Evolutionary conservation across 345 rosid species (phyloP).

Genomic region (Syzygium grande): DNA sequence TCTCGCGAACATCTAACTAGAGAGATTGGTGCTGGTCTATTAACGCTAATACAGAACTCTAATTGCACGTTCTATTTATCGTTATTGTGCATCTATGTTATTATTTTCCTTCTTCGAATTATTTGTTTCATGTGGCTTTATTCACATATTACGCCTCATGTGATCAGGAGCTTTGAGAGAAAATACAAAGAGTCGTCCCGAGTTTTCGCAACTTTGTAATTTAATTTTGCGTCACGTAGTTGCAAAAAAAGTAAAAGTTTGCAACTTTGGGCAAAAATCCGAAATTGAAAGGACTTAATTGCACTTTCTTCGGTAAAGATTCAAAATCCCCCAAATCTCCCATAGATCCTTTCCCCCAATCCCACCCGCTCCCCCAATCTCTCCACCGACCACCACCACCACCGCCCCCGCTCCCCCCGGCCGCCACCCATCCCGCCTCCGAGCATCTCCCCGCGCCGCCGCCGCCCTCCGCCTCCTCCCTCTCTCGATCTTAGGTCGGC

Average conservation of each 20-base stretch:
- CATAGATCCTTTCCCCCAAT: neutral
- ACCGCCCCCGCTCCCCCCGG: neutral
- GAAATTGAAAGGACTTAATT: neutral
- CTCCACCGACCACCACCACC: neutral
- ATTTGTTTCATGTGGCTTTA: neutral
- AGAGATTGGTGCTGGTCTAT: neutral
- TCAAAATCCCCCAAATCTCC: neutral
- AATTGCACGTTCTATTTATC: neutral
- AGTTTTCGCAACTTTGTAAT: neutral
- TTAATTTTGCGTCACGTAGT: neutral
- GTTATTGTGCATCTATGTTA: neutral
- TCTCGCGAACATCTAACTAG: neutral
- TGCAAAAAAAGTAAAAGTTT: neutral
- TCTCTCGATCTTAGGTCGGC: neutral
- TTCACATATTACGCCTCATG: neutral
- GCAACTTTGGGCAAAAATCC: neutral
- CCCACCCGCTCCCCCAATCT: neutral
- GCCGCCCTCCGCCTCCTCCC: rapidly evolving
- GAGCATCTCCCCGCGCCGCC: neutral
- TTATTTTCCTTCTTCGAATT: neutral
- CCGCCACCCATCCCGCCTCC: neutral
- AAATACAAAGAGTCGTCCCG: neutral
- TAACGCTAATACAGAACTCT: neutral
- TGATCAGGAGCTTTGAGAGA: neutral
- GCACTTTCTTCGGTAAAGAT: neutral